Conservation (phyloP, 2,329 filamentous ascomycete species). For the Ramularia endophylla region DNA sequence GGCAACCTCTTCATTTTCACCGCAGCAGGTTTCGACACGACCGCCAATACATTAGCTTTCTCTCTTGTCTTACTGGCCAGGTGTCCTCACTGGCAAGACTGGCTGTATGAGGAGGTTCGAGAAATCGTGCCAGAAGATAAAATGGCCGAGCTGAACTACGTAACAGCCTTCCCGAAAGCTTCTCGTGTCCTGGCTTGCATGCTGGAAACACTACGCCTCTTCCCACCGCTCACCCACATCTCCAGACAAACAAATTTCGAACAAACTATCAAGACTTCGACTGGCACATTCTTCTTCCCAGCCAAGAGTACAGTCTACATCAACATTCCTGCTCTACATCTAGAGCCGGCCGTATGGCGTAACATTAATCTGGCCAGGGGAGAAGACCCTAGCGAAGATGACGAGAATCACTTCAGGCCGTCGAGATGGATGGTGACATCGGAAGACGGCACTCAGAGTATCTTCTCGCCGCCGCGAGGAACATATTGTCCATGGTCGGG, state of each 20-base stretch:
- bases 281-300: slow-evolving; percentile 28
- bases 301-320: slow-evolving; percentile 33
- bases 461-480: slow-evolving; percentile 36
- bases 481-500: slow-evolving; percentile 45
- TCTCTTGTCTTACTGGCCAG: slow-evolving; percentile 43
- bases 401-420: slow-evolving; percentile 36
- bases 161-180: slow-evolving; percentile 38
- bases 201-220: slow-evolving; percentile 44
- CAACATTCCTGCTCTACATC: slow-evolving; percentile 31
- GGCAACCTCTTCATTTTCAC: slow-evolving; percentile 46
- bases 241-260: slow-evolving; percentile 28
- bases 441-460: slow-evolving; percentile 2
- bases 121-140: slow-evolving; percentile 27
- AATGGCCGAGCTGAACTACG: slow-evolving; percentile 35
- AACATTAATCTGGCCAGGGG: slow-evolving; percentile 16
- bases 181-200: slow-evolving; percentile 45
- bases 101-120: slow-evolving; percentile 47
- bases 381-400: slow-evolving; percentile 11
- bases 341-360: slow-evolving; percentile 18
- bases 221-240: slow-evolving; percentile 35
- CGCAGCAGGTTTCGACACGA: slow-evolving; percentile 45
- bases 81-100: slow-evolving; percentile 46
- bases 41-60: slow-evolving; percentile 47
- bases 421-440: slow-evolving; percentile 34
- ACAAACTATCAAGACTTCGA: slow-evolving; percentile 28